Conservation (phyloP, 208 protist genomes). For the Leptomonas seymouri region DNA sequence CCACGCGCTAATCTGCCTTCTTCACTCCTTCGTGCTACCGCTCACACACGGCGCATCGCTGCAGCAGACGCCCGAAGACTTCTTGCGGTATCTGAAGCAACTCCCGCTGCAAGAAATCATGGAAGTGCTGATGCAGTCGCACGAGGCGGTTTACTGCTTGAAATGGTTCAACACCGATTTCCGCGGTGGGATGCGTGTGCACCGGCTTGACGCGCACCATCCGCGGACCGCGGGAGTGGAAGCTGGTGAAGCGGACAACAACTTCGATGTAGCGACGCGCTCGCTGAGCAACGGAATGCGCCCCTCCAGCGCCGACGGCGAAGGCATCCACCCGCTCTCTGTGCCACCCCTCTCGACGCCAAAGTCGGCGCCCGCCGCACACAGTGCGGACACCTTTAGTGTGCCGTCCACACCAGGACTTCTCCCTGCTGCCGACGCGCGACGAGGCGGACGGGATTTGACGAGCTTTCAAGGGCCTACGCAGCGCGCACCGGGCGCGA, state of each 20-base stretch:
- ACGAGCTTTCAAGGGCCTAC: neutral
- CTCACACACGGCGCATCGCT: neutral
- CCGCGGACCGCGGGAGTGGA: constrained; percentile 33
- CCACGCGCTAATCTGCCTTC: constrained; percentile 66
- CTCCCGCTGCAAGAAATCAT: constrained; percentile 43
- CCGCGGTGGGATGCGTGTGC: constrained; percentile 39
- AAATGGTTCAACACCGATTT: constrained; percentile 65
- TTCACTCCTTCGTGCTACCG: constrained; percentile 76
- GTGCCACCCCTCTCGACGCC: neutral
- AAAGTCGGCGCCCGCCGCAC: neutral
- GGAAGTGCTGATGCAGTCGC: constrained; percentile 42
- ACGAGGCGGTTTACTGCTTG: constrained; percentile 55
- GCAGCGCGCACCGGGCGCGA: neutral
- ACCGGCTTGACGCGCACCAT: constrained; percentile 7
- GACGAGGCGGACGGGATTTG: constrained; percentile 2
- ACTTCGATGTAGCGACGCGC: constrained; percentile 15
- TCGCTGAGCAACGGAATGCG: constrained; percentile 65
- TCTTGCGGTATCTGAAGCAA: constrained; percentile 35
- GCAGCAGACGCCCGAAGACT: constrained; percentile 21
- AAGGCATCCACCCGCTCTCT: neutral
- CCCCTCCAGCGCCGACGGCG: constrained; percentile 4
- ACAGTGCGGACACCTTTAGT: constrained; percentile 19
- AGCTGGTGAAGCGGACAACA: neutral
- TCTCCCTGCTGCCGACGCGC: constrained; percentile 11
- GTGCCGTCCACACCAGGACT: constrained; percentile 22